A percentile compares a stretch with the other conserved stretches of the same genome.
Conservation (phyloP, 2,329 filamentous ascomycete species). For the Graphiopsis chlorocephala region DNA sequence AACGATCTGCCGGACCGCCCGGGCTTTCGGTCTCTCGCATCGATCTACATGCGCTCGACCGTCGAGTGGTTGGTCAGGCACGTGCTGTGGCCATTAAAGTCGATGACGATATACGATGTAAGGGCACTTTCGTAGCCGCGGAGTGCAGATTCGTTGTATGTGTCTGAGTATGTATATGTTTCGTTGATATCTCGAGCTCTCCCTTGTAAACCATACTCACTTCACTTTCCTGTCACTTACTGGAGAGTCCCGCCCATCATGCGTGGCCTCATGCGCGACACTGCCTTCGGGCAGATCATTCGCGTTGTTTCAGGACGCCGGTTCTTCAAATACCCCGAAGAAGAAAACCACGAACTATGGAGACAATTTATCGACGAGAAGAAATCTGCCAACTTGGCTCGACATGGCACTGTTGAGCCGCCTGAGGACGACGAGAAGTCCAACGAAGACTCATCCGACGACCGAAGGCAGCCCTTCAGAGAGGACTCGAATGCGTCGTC, state of each 20-base stretch:
- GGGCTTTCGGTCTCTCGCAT: neutral
- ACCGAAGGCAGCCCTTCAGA: neutral
- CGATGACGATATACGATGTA: conserved; percentile 4
- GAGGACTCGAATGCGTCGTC: conserved; percentile 24
- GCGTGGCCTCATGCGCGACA: conserved; percentile 38
- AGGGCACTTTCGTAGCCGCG: neutral
- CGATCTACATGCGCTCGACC: neutral
- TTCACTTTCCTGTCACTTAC: neutral
- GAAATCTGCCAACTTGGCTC: conserved; percentile 49
- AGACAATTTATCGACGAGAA: conserved; percentile 49
- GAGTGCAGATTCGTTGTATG: neutral
- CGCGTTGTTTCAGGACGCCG: conserved; percentile 43
- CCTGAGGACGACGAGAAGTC: conserved; percentile 34
- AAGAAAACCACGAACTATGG: conserved; percentile 49
- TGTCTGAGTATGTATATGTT: conserved; percentile 5
- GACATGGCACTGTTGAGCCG: conserved; percentile 42
- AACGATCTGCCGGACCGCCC: conserved; percentile 4
- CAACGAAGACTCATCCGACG: conserved; percentile 13
- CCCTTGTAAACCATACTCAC: neutral
- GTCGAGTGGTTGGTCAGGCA: neutral
- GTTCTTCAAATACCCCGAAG: conserved; percentile 48
- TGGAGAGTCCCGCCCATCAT: neutral
- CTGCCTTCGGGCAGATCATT: conserved; percentile 45
- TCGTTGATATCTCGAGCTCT: neutral
- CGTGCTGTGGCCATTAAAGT: neutral